Evolutionary conservation across 2,329 filamentous ascomycete species (phyloP).

Genomic region (Neonectria coccinea): DNA sequence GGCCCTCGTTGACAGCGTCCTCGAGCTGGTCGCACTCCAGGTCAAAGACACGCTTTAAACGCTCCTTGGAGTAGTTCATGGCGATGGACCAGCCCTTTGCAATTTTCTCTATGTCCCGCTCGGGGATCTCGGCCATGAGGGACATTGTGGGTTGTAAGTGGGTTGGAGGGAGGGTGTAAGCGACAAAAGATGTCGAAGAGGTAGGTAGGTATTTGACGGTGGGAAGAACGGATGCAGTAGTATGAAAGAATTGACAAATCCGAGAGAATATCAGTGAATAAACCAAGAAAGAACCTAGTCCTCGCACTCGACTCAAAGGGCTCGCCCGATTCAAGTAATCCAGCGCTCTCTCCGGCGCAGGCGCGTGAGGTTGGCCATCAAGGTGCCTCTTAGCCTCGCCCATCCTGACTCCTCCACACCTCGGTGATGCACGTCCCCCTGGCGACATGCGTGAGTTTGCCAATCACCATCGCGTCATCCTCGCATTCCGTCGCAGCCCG

Average conservation of each 20-base stretch:
- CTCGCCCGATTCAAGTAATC: constrained; percentile 21
- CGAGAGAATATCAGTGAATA: background rate
- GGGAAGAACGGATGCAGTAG: too few relatives aligned
- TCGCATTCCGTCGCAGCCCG: constrained; percentile 6
- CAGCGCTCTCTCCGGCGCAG: background rate
- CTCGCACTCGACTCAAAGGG: background rate
- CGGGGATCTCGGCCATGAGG: constrained; percentile 41
- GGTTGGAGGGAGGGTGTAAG: background rate
- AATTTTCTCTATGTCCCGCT: constrained; percentile 51
- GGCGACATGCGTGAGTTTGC: constrained; percentile 11
- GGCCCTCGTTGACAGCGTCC: constrained; percentile 48
- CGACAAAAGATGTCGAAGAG: background rate
- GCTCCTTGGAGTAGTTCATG: constrained; percentile 51
- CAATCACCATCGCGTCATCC: constrained; percentile 25
- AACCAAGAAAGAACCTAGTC: background rate
- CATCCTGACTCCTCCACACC: constrained; percentile 6
- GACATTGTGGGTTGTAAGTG: constrained; percentile 3
- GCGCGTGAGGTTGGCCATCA: constrained; percentile 27
- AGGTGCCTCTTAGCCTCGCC: constrained; percentile 20
- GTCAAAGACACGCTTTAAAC: constrained; percentile 49
- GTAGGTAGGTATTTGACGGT: background rate
- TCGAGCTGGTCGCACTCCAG: constrained; percentile 51
- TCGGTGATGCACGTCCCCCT: constrained; percentile 20
- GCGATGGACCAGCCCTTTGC: constrained; percentile 54
- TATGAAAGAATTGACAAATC: background rate